Conservation (phyloP, 495 filamentous ascomycete genomes). For the Hyaloscypha hepaticicola region DNA sequence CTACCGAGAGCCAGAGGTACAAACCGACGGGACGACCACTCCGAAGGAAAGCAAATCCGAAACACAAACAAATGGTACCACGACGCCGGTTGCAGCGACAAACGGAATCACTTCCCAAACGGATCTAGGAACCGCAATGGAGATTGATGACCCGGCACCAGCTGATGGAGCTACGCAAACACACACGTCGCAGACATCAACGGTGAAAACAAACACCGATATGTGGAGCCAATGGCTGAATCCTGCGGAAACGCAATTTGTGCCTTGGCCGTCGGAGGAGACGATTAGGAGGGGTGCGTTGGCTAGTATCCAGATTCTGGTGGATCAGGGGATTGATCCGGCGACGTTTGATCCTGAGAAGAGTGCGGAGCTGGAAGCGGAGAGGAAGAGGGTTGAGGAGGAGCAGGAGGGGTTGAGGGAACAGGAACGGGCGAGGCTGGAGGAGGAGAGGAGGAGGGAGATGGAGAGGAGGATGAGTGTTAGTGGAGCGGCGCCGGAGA, state of each 20-base stretch:
- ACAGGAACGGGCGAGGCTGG: slow-evolving; percentile 33
- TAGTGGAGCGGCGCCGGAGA: slow-evolving; percentile 23
- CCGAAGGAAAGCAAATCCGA: slow-evolving; percentile 28
- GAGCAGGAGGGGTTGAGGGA: slow-evolving; percentile 42
- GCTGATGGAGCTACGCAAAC: slow-evolving; percentile 1
- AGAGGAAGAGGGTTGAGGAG: slow-evolving; percentile 44
- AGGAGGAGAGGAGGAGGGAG: slow-evolving; percentile 27
- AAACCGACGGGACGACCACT: slow-evolving; percentile 22
- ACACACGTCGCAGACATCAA: slow-evolving; percentile 7
- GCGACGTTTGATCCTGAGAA: slow-evolving; percentile 53
- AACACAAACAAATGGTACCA: slow-evolving; percentile 29
- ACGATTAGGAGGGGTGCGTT: slow-evolving; percentile 63
- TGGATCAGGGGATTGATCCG: slow-evolving; percentile 57
- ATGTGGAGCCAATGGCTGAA: slow-evolving; percentile 14
- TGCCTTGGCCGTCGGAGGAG: slow-evolving; percentile 68
- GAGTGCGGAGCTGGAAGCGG: slow-evolving; percentile 45
- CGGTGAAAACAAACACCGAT: slow-evolving; percentile 13
- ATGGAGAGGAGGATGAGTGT: slow-evolving; percentile 41
- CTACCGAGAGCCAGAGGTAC: slow-evolving; percentile 33
- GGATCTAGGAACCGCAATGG: slow-evolving; percentile 18
- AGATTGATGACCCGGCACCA: slow-evolving; percentile 21
- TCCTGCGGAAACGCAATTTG: slow-evolving; percentile 45
- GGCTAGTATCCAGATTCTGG: slow-evolving; percentile 53
- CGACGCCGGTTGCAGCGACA: slow-evolving; percentile 17
- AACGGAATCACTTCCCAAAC: slow-evolving; percentile 12